Evolutionary conservation across 768 basidiomycete species (phyloP).

Genomic region (Crucibulum laeve): DNA sequence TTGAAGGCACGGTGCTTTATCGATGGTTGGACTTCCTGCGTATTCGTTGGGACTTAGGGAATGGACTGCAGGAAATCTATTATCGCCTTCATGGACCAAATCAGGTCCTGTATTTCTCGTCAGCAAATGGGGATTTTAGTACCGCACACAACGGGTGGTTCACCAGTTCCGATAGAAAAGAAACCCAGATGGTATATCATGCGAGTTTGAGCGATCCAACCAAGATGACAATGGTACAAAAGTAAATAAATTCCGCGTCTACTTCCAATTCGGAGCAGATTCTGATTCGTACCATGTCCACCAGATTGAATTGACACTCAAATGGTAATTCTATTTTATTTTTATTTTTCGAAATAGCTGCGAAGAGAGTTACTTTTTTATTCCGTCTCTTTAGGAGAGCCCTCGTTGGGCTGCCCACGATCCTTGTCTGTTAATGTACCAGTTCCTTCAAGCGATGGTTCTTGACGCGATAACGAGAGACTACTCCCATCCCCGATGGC

Average conservation of each 20-base stretch:
- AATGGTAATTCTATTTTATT: constrained; percentile 4
- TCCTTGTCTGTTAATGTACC: constrained; percentile 8
- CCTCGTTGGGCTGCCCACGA: constrained; percentile 10
- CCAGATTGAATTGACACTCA: constrained; percentile 4
- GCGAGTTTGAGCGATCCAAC: constrained; percentile 4
- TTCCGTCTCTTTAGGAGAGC: constrained; percentile 6
- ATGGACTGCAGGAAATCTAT: constrained; percentile 3
- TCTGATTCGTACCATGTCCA: constrained; percentile 1
- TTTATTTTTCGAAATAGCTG: no score
- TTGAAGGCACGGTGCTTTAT: background rate
- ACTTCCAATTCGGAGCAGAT: background rate
- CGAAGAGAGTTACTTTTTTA: no score
- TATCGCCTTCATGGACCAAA: constrained; percentile 5
- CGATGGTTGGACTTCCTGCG: background rate
- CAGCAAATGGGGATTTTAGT: constrained; percentile 4
- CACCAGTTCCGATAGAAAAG: constrained; percentile 3
- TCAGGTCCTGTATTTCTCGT: constrained; percentile 7
- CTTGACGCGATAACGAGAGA: background rate
- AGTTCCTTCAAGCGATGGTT: constrained; percentile 8
- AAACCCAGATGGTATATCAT: constrained; percentile 3
- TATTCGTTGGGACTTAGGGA: background rate
- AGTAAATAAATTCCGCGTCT: constrained; percentile 3
- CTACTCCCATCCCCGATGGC: background rate
- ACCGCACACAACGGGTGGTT: constrained; percentile 4
- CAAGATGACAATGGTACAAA: constrained; percentile 3